A percentile compares a stretch with the other conserved stretches of the same genome.
Conservation (phyloP, 2,329 filamentous ascomycete genomes). For the Parastagonospora avenae region DNA sequence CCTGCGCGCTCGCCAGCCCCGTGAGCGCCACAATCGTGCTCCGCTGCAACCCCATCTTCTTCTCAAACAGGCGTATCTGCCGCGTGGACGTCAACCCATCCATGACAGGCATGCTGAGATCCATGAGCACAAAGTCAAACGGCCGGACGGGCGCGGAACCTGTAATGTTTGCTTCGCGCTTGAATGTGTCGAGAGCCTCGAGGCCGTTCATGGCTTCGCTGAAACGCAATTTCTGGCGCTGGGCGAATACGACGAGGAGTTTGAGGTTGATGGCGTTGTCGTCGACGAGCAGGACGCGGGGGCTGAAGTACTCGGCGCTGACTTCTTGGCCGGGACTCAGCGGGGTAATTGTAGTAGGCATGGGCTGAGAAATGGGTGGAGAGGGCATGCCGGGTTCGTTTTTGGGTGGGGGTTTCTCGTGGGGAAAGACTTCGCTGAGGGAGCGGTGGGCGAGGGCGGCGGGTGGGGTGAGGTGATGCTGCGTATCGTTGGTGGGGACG, state of each 20-base stretch:
- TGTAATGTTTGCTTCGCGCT: constrained; percentile 18
- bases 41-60: constrained; percentile 22
- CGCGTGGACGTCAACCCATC: constrained; percentile 47
- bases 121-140: constrained; percentile 44
- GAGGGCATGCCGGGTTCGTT: constrained; percentile 11
- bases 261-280: constrained; percentile 45
- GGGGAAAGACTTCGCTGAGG: constrained; percentile 25
- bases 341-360: constrained; percentile 24
- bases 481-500: constrained; percentile 8
- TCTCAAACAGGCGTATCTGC: constrained; percentile 34
- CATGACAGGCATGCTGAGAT: constrained; percentile 44
- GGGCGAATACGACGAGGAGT: constrained; percentile 50
- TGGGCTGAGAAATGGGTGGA: constrained; percentile 15
- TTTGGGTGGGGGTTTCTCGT: constrained; percentile 1
- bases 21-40: constrained; percentile 45
- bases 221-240: constrained; percentile 34
- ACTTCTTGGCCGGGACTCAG: constrained; percentile 18
- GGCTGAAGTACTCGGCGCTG: constrained; percentile 32
- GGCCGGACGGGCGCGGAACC: constrained; percentile 19
- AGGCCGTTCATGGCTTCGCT: constrained; percentile 40
- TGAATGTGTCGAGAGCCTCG: constrained; percentile 35
- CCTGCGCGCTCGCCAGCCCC: constrained; percentile 42
- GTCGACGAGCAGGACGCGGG: constrained; percentile 40
- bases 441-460: constrained; percentile 25
- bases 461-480: constrained; percentile 15